Percentiles rank a stretch among this genome's conserved stretches.
Conservation (phyloP, 208 protist species). For the Leishmania major region DNA sequence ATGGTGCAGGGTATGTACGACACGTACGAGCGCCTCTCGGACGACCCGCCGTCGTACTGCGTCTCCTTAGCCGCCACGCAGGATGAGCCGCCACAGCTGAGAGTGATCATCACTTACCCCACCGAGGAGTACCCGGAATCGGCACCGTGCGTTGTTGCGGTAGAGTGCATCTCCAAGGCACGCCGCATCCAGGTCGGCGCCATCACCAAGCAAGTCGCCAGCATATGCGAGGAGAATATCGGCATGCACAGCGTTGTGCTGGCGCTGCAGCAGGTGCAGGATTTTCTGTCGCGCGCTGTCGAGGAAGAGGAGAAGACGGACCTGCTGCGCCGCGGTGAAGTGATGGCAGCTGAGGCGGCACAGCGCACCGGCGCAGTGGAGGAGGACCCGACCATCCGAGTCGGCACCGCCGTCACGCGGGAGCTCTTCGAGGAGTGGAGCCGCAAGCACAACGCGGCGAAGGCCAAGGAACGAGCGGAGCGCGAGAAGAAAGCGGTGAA, state of each 20-base stretch:
- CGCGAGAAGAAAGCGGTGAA: slow-evolving; percentile 40
- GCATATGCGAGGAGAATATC: slow-evolving; percentile 71
- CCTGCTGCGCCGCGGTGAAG: slow-evolving; percentile 66
- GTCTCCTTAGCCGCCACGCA: slow-evolving; percentile 65
- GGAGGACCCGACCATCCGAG: slow-evolving; percentile 74
- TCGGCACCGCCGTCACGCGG: slow-evolving; percentile 80
- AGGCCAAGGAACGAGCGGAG: slow-evolving; percentile 44
- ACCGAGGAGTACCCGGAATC: slow-evolving; percentile 74
- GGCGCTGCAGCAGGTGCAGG: slow-evolving; percentile 75
- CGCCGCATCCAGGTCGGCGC: slow-evolving; percentile 60
- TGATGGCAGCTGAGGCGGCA: slow-evolving; percentile 47
- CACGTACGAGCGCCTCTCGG: slow-evolving; percentile 65
- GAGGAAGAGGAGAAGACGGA: slow-evolving; percentile 77
- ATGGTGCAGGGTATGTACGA: slow-evolving; percentile 93
- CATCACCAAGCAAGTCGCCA: slow-evolving; percentile 63
- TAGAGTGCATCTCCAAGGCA: slow-evolving; percentile 76
- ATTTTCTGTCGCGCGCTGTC: slow-evolving; percentile 60
- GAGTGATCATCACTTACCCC: slow-evolving; percentile 74
- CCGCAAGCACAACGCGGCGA: slow-evolving; percentile 57
- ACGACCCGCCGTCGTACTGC: slow-evolving; percentile 80
- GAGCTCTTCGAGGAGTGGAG: slow-evolving; percentile 89
- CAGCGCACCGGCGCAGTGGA: slow-evolving; percentile 24
- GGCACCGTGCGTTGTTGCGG: slow-evolving; percentile 46
- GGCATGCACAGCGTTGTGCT: slow-evolving; percentile 77
- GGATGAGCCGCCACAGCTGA: slow-evolving; percentile 77